Evolutionary conservation across 2,329 filamentous ascomycete species (phyloP), one percentile per base, ranked within the genome.

Genomic region (Pseudogymnoascus destructans): DNA sequence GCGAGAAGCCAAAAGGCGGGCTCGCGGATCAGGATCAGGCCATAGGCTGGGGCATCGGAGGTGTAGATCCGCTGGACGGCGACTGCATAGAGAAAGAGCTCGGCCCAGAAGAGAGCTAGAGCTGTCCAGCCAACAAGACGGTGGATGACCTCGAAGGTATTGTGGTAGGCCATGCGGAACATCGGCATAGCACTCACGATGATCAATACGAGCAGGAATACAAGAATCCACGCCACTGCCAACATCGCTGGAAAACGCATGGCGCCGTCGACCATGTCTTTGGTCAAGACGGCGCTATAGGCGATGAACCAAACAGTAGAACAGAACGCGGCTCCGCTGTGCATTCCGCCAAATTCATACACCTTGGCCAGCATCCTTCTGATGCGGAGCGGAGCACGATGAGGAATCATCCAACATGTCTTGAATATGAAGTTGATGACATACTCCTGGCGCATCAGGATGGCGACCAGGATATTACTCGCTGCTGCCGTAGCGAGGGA

Each of bases 1-100:
- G 77, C 59, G n/a, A 84, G 71, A 62, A 77, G 75, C 78, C 79
- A 85, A 69, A 84, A 80, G 1, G 74, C 70, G 1, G 78, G 79
- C 4, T 62, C 59, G 17, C 63, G 63, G 30, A 59, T 62, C 8
- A 66, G 61, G 3, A 62, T 57, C 9, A 59, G 54, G 6, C 63
- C 63, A 15, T 60, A 60, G n/a, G 58, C 58, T 7, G 33, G 35
- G 35, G 32, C 10, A 13, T 38, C 35, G 30, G 54, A 56, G 2
- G 60, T 62, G 9, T 60, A 38, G 55, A 60, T 40, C 10, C 61
- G 60, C 8, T 55, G 46, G 3, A 61, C 61, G 57, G 66, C 64
- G 13, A 62, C 55, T 15, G 65, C 63, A 11, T 70, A 64, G 21
- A 78, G 67, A 55, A 77, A 63, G 11, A 76, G 71, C 58, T 80